Percentiles rank a stretch among this genome's conserved stretches.
phyloP scores from a whole-genome alignment of 1,284 basidiomycete genomes.

The Fomitiporia mediterranea region DNA sequence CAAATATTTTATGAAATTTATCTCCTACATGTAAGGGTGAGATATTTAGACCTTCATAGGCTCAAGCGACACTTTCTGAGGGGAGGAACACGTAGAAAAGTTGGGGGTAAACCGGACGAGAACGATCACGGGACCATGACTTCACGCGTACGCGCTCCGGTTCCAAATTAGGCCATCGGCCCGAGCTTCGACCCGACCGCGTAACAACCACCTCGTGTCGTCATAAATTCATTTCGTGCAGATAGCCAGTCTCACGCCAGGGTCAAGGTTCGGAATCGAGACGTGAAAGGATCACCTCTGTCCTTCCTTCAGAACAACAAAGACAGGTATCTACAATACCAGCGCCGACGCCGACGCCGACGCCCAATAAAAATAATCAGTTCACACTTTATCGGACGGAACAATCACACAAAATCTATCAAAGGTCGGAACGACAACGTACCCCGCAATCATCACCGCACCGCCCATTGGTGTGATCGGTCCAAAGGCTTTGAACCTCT shows the following conservation, averaged over 20 bases:
- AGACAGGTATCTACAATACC: conserved; percentile 37
- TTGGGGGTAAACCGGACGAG: background rate
- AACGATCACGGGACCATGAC: conserved; percentile 15
- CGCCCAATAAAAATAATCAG: conserved; percentile 33
- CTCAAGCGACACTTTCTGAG: no score
- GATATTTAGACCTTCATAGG: no score
- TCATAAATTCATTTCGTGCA: conserved; percentile 17
- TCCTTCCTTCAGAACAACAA: conserved; percentile 25
- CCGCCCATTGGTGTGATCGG: conserved; percentile 78
- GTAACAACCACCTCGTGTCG: background rate
- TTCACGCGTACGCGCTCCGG: conserved; percentile 19
- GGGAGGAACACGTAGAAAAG: background rate
- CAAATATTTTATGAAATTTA: no score
- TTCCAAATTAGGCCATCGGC: conserved; percentile 20
- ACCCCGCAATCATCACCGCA: conserved; percentile 74
- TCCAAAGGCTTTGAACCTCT: conserved; percentile 58
- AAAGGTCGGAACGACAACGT: conserved; percentile 28
- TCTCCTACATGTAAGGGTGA: no score
- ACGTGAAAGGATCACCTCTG: no score
- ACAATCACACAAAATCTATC: background rate
- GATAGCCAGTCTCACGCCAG: no score
- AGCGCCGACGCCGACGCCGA: conserved; percentile 25
- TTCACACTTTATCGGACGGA: background rate
- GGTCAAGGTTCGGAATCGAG: no score
- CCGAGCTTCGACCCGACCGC: background rate